These are phyloP conservation scores for Thelonectria olida DNA, from an alignment of 2,329 filamentous ascomycete species.

Conservation along the genomic window DNA sequence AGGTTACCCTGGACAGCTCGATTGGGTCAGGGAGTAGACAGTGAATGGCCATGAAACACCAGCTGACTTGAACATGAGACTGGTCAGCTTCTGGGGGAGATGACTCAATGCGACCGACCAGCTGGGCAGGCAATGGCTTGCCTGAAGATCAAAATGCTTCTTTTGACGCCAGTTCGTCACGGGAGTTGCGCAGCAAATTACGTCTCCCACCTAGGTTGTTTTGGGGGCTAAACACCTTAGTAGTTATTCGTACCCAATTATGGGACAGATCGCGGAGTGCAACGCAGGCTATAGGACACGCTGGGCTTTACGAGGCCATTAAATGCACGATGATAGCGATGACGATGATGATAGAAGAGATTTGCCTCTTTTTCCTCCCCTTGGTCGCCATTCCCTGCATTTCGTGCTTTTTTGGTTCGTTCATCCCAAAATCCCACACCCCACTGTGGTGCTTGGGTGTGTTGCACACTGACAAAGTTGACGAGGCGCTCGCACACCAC, in stretches of 20 bases:
- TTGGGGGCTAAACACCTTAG: no score
- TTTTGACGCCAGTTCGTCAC: not conserved
- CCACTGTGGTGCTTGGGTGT: conserved; percentile 1
- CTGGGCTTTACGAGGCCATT: not conserved
- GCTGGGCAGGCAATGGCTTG: not conserved
- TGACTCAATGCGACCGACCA: conserved; percentile 15
- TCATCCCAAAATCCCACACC: conserved; percentile 5
- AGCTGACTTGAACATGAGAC: conserved; percentile 16
- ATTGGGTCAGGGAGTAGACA: conserved; percentile 6
- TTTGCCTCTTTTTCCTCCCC: conserved; percentile 12
- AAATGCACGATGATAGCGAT: conserved; percentile 36
- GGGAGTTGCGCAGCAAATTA: not conserved
- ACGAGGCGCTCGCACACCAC: not conserved
- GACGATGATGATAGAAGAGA: conserved; percentile 20
- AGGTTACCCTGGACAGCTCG: no score
- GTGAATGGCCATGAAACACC: conserved; percentile 12
- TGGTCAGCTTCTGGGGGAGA: conserved; percentile 7
- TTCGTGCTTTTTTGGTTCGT: conserved; percentile 11
- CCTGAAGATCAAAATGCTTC: not conserved
- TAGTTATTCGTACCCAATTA: no score
- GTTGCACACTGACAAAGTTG: not conserved
- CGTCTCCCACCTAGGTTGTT: not conserved
- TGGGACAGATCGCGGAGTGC: no score
- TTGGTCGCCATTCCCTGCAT: conserved; percentile 21
- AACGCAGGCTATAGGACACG: no score